Percentiles rank a stretch among this genome's conserved stretches.
Conservation (phyloP, 202 grass and related monocot species). For the Brachypodium distachyon region DNA sequence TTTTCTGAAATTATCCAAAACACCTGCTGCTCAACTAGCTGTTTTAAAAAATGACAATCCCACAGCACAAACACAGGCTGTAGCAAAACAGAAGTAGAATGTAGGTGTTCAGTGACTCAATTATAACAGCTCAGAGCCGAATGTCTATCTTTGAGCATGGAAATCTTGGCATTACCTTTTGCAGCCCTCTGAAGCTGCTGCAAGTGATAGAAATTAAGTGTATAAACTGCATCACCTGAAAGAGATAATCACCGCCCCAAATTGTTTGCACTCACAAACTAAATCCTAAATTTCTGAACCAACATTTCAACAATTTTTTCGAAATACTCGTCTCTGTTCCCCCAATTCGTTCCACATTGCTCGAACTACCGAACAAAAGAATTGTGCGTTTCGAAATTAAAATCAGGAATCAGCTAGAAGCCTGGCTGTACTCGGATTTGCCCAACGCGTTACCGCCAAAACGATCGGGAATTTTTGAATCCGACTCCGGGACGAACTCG, state of each 20-base stretch:
- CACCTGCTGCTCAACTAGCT: neutral
- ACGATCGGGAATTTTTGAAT: neutral
- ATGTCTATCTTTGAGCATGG: neutral
- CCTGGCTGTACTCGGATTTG: neutral
- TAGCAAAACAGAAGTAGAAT: neutral
- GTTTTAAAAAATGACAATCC: neutral
- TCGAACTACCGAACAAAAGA: neutral
- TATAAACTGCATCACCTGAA: neutral
- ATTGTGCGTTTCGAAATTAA: no score
- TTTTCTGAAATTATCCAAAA: neutral
- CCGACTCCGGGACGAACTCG: neutral
- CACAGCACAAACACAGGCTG: neutral
- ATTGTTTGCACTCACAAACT: neutral
- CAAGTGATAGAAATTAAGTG: neutral
- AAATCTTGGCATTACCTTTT: neutral
- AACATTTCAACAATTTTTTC: neutral
- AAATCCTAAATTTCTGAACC: neutral
- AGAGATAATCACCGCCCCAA: neutral
- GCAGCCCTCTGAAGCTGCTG: neutral
- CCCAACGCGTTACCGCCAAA: neutral
- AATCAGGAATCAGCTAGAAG: no score
- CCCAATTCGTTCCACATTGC: neutral
- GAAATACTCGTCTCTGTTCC: neutral
- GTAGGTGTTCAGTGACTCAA: neutral
- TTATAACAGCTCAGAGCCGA: neutral